phyloP scores from a whole-genome alignment of 257 asterid species.

The Solanum chiquidenum region DNA sequence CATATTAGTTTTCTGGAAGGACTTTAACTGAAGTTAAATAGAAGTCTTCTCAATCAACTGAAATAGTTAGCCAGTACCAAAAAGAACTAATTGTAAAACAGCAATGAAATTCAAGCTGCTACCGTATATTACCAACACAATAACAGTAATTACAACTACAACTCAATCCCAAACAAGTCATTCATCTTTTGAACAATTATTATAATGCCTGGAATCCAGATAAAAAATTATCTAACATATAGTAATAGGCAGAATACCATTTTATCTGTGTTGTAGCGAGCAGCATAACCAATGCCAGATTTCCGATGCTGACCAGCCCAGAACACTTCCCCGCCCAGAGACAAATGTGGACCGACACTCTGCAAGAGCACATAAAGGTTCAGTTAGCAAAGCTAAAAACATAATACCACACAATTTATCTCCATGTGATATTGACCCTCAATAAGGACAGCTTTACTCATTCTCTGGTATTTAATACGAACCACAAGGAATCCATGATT shows the following conservation, averaged over 20 bases:
- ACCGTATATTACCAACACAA: background rate
- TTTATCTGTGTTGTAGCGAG: slow-evolving; percentile 84
- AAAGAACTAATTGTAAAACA: background rate
- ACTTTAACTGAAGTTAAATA: background rate
- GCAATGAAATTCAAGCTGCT: background rate
- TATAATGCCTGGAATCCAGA: background rate
- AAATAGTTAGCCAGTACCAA: background rate
- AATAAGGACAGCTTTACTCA: background rate
- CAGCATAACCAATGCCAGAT: slow-evolving; percentile 88
- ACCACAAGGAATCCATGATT: background rate
- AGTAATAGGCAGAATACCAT: slow-evolving; percentile 39
- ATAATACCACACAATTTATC: background rate
- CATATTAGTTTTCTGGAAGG: background rate
- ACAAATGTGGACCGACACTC: slow-evolving; percentile 69
- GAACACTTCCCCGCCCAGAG: slow-evolving; percentile 88
- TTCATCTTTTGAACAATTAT: background rate
- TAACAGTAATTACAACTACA: background rate
- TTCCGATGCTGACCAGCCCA: slow-evolving; percentile 98
- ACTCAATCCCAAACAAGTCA: background rate
- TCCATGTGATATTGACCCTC: background rate
- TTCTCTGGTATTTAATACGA: background rate
- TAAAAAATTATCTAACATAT: background rate
- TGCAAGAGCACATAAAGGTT: slow-evolving; percentile 23
- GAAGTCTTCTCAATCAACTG: background rate
- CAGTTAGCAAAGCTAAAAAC: background rate